Evolutionary conservation across 2,329 filamentous ascomycete genomes (phyloP), one percentile per base, ranked within the genome.

Genomic region (Stenocarpella maydis): DNA sequence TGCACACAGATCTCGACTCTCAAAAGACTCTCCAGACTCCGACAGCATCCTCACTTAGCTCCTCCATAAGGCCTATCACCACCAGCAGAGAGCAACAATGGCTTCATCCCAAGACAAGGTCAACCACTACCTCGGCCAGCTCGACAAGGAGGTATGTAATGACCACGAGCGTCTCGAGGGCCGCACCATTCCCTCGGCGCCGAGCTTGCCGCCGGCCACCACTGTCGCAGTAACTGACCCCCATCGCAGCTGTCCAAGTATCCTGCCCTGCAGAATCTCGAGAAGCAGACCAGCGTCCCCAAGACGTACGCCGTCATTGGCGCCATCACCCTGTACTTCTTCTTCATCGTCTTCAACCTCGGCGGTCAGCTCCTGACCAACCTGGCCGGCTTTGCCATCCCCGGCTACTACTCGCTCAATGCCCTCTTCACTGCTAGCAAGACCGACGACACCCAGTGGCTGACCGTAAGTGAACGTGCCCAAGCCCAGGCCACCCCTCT

Each of bases 311-410:
- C 89, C 74, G 87, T 92, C 78, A 90, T 95, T 75, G 93, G 93
- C 76, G 78, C 93, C 69, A 91, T 82, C 71, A 90, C 90, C 64
- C 88, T 95, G 74, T 97, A 97, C 87, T 94, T 96, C 84, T 94
- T 95, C 85, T 89, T 96, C 76, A 93, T 96, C 83, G 90, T 96
- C 84, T 94, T 97, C 87, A 97, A 97, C 88, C 92, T 96, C 74
- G 93, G 91, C 73, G 93, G 93, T 76, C 92, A 95, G 83, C 91
- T 96, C 78, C 86, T 97, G 75, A 94, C 93, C 83, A 97, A 97
- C 85, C 83, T 94, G 74, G 92, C 93, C 74, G 93, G 93, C 72
- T 96, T 96, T 80, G 83, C 92, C 75, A 87, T 97, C 72, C 93
- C 93, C 31, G 91, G 90, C 71, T 96, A 96, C 86, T 97, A 95